phyloP scores from a whole-genome alignment of 345 rosid species.

The Salix viminalis region DNA sequence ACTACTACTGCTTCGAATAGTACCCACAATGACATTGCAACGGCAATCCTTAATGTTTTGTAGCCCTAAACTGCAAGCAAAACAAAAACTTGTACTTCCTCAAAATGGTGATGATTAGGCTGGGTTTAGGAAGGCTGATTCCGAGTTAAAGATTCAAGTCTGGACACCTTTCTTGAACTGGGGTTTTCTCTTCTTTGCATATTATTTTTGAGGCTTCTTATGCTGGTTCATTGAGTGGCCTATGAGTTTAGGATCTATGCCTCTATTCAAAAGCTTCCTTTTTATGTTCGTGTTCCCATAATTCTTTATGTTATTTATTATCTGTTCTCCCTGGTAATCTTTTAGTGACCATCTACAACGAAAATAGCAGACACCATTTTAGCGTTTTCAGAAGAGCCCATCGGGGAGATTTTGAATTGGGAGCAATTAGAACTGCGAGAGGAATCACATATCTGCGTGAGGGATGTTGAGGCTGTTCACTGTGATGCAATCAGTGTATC shows the following conservation, averaged over 20 bases:
- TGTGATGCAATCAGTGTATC: too few species aligned
- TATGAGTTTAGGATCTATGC: conserved; percentile 73
- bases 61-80: conserved; percentile 49
- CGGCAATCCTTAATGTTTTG: conserved; percentile 54
- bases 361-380: not conserved
- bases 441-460: too few species aligned
- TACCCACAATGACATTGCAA: conserved; percentile 21
- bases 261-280: conserved; percentile 72
- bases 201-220: conserved; percentile 7
- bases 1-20: conserved; percentile 20
- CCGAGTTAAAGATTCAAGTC: conserved; percentile 83
- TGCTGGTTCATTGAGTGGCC: conserved; percentile 45
- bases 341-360: conserved; percentile 64
- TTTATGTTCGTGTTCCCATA: conserved; percentile 84
- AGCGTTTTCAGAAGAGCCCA: too few species aligned
- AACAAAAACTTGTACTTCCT: conserved; percentile 28
- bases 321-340: conserved; percentile 83
- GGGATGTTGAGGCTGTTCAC: too few species aligned
- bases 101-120: conserved; percentile 8
- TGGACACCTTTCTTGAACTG: conserved; percentile 42
- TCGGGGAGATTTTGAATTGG: too few species aligned
- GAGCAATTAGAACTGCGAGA: too few species aligned
- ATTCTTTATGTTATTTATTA: conserved; percentile 60
- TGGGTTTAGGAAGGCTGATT: conserved; percentile 67
- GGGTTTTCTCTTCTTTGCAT: conserved; percentile 15